A percentile compares a stretch with the other conserved stretches of the same genome.
Conservation (phyloP, 805 yeast genomes). For the Wickerhamiella alocasiicola region DNA sequence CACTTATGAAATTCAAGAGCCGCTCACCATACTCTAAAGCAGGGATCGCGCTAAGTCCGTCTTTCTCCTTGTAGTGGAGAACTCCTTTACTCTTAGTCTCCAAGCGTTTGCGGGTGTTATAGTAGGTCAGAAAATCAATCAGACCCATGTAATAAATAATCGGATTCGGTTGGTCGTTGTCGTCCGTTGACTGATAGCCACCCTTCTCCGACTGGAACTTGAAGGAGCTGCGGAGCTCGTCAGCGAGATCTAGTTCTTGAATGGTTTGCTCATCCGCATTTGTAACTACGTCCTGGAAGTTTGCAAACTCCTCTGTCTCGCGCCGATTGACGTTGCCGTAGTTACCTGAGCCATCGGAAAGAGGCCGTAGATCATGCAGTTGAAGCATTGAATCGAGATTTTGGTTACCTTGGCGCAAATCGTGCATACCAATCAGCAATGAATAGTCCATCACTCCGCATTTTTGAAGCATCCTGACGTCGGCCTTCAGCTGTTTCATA, state of each 20-base stretch:
- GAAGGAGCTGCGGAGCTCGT: constrained; percentile 29
- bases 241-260: constrained; percentile 24
- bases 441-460: constrained; percentile 95
- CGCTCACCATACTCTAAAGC: constrained; percentile 83
- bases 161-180: constrained; percentile 43
- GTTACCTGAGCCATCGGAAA: not conserved
- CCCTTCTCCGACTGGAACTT: constrained; percentile 70
- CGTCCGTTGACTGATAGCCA: constrained; percentile 70
- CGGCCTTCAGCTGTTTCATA: constrained; percentile 57
- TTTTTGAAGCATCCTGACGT: constrained; percentile 56
- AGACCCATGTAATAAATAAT: constrained; percentile 82
- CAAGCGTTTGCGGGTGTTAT: constrained; percentile 46
- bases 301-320: constrained; percentile 23
- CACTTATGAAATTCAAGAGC: constrained; percentile 52
- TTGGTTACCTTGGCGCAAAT: constrained; percentile 46
- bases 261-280: constrained; percentile 27
- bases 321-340: constrained; percentile 11
- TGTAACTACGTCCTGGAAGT: constrained; percentile 25
- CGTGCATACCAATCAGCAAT: constrained; percentile 75
- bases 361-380: constrained; percentile 19
- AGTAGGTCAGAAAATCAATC: constrained; percentile 77
- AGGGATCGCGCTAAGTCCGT: constrained; percentile 77
- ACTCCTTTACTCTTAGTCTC: constrained; percentile 81
- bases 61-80: constrained; percentile 41
- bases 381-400: constrained; percentile 19